phyloP scores from a whole-genome alignment of 2,329 filamentous ascomycete species.

The Zymoseptoria tritici region DNA sequence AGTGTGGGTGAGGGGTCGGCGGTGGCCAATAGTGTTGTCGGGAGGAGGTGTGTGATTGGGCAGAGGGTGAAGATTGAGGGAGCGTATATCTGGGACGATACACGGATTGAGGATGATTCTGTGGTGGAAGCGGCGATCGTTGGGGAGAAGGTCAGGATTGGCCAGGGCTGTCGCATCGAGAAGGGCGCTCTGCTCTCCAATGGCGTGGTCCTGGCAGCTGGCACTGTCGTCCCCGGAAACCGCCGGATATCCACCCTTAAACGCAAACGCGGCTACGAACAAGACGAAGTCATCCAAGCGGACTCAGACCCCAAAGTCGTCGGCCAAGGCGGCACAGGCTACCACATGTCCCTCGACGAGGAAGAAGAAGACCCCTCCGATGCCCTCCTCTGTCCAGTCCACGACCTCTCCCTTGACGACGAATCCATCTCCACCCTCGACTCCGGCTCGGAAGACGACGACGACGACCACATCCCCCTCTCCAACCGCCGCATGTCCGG shows the following conservation, averaged over 20 bases:
- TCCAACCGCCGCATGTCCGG: constrained; percentile 28
- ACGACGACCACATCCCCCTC: constrained; percentile 36
- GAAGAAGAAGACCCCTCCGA: constrained; percentile 54
- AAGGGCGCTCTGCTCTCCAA: constrained; percentile 73
- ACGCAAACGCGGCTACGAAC: constrained; percentile 38
- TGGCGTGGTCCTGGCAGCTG: constrained; percentile 63
- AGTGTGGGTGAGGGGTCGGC: constrained; percentile 64
- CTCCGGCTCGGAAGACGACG: constrained; percentile 38
- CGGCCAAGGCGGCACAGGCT: constrained; percentile 52
- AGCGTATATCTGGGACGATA: constrained; percentile 83
- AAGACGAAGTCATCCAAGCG: constrained; percentile 28
- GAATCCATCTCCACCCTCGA: constrained; percentile 60
- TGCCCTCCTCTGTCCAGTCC: constrained; percentile 26
- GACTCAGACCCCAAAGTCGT: constrained; percentile 47
- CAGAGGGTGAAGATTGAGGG: constrained; percentile 71
- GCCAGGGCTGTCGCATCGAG: constrained; percentile 61
- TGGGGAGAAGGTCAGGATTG: constrained; percentile 64
- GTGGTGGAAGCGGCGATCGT: constrained; percentile 66
- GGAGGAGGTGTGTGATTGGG: constrained; percentile 78
- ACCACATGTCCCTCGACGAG: constrained; percentile 54
- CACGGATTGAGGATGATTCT: constrained; percentile 66
- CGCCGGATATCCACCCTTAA: constrained; percentile 42
- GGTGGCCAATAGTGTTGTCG: constrained; percentile 71
- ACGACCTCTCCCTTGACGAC: constrained; percentile 42
- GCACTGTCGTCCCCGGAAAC: constrained; percentile 39